Evolutionary conservation across 495 filamentous ascomycete species (phyloP).

Genomic region (Xylaria nigripes): DNA sequence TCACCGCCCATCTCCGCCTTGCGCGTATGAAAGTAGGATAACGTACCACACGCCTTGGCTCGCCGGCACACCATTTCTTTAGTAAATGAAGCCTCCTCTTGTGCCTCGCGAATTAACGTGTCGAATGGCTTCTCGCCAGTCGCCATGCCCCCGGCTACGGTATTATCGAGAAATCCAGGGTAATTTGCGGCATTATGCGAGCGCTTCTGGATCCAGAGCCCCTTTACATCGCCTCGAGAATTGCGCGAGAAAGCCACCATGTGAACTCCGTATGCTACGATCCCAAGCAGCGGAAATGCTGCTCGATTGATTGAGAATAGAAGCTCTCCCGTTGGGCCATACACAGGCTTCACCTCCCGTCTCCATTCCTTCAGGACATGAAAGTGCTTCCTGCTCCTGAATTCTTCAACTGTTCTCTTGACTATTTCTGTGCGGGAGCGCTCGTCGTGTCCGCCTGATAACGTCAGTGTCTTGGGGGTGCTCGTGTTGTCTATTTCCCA

Average conservation of each 20-base stretch:
- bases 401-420: slow-evolving; percentile 20
- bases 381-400: slow-evolving; percentile 51
- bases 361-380: slow-evolving; percentile 64
- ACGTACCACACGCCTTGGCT: slow-evolving; percentile 16
- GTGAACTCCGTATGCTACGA: slow-evolving; percentile 35
- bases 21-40: slow-evolving; percentile 28
- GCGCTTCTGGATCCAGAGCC: slow-evolving; percentile 37
- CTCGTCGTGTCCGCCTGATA: background rate
- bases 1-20: slow-evolving; percentile 12
- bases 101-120: slow-evolving; percentile 32
- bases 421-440: background rate
- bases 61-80: slow-evolving; percentile 14
- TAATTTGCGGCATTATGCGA: slow-evolving; percentile 30
- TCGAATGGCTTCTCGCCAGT: slow-evolving; percentile 25
- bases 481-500: background rate
- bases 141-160: slow-evolving; percentile 37
- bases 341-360: slow-evolving; percentile 65
- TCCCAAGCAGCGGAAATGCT: slow-evolving; percentile 30
- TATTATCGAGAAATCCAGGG: slow-evolving; percentile 37
- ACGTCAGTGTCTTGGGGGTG: background rate
- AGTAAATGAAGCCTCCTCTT: slow-evolving; percentile 36
- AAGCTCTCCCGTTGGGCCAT: slow-evolving; percentile 36
- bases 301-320: slow-evolving; percentile 18
- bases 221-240: slow-evolving; percentile 16
- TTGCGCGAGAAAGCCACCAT: slow-evolving; percentile 28